Conservation (phyloP, 2,329 filamentous ascomycete genomes). For the Talaromyces sp. region DNA sequence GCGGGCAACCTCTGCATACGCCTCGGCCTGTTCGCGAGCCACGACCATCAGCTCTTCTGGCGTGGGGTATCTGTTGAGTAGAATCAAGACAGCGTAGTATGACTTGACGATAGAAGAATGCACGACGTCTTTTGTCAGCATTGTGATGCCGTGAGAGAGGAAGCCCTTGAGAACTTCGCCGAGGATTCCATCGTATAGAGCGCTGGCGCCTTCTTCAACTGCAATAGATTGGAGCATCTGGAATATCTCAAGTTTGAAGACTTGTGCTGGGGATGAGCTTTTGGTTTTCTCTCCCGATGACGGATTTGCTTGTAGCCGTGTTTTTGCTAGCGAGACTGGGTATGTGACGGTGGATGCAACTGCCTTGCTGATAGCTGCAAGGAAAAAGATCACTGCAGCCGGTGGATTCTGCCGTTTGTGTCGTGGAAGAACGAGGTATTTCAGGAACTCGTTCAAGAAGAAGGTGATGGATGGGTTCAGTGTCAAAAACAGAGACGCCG, state of each 20-base stretch:
- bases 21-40: constrained; percentile 36
- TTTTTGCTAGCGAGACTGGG: constrained; percentile 80
- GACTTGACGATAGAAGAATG: constrained; percentile 66
- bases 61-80: constrained; percentile 41
- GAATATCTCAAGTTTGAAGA: constrained; percentile 44
- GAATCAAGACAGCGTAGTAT: constrained; percentile 61
- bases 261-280: neutral
- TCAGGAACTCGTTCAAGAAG: constrained; percentile 69
- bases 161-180: constrained; percentile 79
- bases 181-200: constrained; percentile 69
- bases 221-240: constrained; percentile 55
- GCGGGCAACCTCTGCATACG: constrained; percentile 36
- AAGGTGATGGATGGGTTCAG: constrained; percentile 85
- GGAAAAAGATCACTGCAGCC: constrained; percentile 54
- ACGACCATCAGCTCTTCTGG: constrained; percentile 36
- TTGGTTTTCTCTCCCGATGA: neutral
- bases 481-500: constrained; percentile 71
- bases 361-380: constrained; percentile 74
- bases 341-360: constrained; percentile 73
- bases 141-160: constrained; percentile 79
- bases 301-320: constrained; percentile 60
- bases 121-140: constrained; percentile 76
- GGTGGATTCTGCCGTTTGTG: constrained; percentile 50
- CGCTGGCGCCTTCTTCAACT: constrained; percentile 60
- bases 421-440: constrained; percentile 53